A percentile compares a stretch with the other conserved stretches of the same genome.
Conservation (phyloP, 495 filamentous ascomycete species). For the Rostrohypoxylon terebratum region DNA sequence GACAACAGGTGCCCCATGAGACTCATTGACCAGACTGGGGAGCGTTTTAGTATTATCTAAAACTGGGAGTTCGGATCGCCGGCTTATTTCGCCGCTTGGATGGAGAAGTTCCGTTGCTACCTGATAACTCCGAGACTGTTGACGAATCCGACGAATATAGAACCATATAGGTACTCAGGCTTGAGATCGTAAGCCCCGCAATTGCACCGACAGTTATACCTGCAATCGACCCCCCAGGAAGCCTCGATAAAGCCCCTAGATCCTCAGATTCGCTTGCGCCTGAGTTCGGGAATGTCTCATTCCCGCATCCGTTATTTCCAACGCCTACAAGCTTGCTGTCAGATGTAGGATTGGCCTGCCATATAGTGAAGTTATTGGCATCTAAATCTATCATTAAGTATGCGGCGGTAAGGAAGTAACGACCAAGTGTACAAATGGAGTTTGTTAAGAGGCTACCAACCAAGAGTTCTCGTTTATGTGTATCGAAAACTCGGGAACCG, state of each 20-base stretch:
- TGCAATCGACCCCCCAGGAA: neutral
- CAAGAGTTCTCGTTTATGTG: neutral
- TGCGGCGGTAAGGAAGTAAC: neutral
- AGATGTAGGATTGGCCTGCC: constrained; percentile 1
- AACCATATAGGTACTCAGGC: neutral
- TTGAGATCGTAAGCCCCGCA: neutral
- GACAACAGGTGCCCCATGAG: neutral
- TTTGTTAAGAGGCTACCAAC: neutral
- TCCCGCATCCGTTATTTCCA: neutral
- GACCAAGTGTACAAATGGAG: neutral
- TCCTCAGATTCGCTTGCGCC: neutral
- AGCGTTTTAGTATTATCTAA: neutral
- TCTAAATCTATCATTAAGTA: constrained; percentile 7
- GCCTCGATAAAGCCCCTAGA: neutral
- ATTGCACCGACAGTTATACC: neutral
- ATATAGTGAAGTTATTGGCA: constrained; percentile 4
- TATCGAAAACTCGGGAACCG: neutral
- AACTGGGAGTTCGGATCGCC: neutral
- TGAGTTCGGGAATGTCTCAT: neutral
- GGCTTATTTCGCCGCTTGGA: neutral
- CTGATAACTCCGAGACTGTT: neutral
- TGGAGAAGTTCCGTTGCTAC: neutral
- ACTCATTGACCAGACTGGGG: neutral
- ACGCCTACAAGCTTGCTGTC: constrained; percentile 3
- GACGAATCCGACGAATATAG: neutral